A percentile compares a stretch with the other conserved stretches of the same genome.
phyloP scores from a whole-genome alignment of 2,329 filamentous ascomycete genomes.

The Clarireedia monteithiana region DNA sequence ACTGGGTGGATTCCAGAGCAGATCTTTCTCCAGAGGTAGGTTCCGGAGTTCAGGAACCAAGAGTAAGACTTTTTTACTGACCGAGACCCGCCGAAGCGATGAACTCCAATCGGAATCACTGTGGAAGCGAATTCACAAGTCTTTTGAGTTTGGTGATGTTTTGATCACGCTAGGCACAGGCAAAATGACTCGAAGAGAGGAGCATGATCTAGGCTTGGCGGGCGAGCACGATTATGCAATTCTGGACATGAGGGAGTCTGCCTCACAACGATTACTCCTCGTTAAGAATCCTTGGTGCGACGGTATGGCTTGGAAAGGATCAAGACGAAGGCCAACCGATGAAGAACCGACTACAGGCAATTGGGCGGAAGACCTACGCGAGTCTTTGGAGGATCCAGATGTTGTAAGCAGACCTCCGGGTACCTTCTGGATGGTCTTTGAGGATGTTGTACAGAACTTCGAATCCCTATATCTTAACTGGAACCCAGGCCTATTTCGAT shows the following conservation, averaged over 20 bases:
- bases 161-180: conserved; percentile 88
- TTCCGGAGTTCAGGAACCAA: no score
- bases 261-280: conserved; percentile 59
- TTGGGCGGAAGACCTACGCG: conserved; percentile 20
- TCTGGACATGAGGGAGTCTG: conserved; percentile 63
- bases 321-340: conserved; percentile 17
- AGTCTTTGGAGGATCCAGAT: conserved; percentile 19
- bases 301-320: conserved; percentile 64
- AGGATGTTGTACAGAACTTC: conserved; percentile 84
- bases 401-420: conserved; percentile 43
- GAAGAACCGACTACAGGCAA: not conserved
- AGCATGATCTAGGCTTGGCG: conserved; percentile 72
- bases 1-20: conserved; percentile 98
- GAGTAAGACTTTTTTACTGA: no score
- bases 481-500: conserved; percentile 77
- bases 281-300: conserved; percentile 97
- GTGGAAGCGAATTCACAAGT: conserved; percentile 69
- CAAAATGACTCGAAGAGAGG: conserved; percentile 66
- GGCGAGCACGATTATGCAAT: conserved; percentile 93
- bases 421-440: conserved; percentile 90
- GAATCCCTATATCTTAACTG: conserved; percentile 96
- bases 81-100: conserved; percentile 42
- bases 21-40: conserved; percentile 71
- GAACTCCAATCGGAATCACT: conserved; percentile 68
- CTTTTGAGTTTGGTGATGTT: conserved; percentile 71